A percentile compares a stretch with the other conserved stretches of the same genome.
Evolutionary conservation across 75 land plant genomes (phyloP).

Genomic region (Picea sitchensis): DNA sequence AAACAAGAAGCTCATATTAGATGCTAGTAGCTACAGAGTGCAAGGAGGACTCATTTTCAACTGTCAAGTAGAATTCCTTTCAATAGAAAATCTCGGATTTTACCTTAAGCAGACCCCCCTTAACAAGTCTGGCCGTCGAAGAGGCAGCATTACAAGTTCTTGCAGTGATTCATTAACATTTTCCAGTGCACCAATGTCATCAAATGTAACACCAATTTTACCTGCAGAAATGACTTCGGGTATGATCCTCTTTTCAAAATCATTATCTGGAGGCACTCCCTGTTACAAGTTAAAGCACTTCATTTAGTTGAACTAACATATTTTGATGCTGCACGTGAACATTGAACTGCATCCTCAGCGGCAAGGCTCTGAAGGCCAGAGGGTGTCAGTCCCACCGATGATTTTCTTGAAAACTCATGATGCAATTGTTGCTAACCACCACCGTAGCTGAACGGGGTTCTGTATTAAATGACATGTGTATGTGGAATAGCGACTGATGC

Average conservation of each 20-base stretch:
- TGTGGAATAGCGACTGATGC: too few species aligned
- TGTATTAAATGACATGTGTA: too few species aligned
- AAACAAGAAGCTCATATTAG: conserved; percentile 12
- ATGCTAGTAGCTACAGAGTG: neutral
- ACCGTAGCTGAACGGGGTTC: too few species aligned
- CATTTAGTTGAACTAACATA: too few species aligned
- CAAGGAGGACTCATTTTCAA: neutral
- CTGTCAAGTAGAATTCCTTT: neutral
- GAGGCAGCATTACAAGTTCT: conserved; percentile 36
- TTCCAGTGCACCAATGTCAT: conserved; percentile 31
- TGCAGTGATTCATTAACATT: conserved; percentile 26
- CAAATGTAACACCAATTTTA: conserved; percentile 25
- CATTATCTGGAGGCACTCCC: conserved; percentile 26
- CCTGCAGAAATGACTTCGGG: conserved; percentile 35
- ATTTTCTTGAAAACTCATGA: too few species aligned
- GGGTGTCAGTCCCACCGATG: too few species aligned
- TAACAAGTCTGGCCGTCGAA: conserved; percentile 24
- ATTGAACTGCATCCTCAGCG: too few species aligned
- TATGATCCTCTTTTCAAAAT: conserved; percentile 36
- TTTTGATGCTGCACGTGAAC: too few species aligned
- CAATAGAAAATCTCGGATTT: too few species aligned
- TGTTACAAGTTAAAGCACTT: too few species aligned
- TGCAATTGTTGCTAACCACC: too few species aligned
- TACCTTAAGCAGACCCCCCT: conserved; percentile 32
- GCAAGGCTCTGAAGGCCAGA: too few species aligned